Evolutionary conservation across 805 yeast species (phyloP).

Genomic region (Komagataella phaffii): DNA sequence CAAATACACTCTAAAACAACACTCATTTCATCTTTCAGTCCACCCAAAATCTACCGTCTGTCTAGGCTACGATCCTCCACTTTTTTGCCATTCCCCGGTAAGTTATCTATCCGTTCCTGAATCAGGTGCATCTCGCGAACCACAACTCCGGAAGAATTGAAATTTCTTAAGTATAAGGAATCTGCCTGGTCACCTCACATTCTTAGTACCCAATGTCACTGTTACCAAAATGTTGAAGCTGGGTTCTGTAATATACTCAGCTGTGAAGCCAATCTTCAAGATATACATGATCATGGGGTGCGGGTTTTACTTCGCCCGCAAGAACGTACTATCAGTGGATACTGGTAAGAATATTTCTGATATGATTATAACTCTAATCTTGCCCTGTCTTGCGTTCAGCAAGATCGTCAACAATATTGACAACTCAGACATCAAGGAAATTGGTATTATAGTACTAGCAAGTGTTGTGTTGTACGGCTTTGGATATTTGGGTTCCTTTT

Average conservation of each 20-base stretch:
- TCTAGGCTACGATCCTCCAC: background rate
- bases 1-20: background rate
- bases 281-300: constrained; percentile 57
- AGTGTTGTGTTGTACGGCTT: constrained; percentile 27
- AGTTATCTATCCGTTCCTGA: too few relatives aligned
- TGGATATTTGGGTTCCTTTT: constrained; percentile 28
- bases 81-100: background rate
- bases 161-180: too few relatives aligned
- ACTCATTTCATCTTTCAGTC: background rate
- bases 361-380: constrained; percentile 49
- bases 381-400: constrained; percentile 67
- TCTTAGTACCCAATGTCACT: background rate
- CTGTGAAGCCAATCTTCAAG: constrained; percentile 80
- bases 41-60: background rate
- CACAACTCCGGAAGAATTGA: background rate
- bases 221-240: constrained; percentile 14
- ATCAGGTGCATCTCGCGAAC: background rate
- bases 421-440: constrained; percentile 52
- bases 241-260: constrained; percentile 61
- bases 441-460: constrained; percentile 50
- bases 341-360: constrained; percentile 60
- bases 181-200: background rate
- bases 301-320: constrained; percentile 53
- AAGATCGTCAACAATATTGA: constrained; percentile 57
- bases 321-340: constrained; percentile 50